phyloP scores from a whole-genome alignment of 805 yeast species.

The Candida maris region DNA sequence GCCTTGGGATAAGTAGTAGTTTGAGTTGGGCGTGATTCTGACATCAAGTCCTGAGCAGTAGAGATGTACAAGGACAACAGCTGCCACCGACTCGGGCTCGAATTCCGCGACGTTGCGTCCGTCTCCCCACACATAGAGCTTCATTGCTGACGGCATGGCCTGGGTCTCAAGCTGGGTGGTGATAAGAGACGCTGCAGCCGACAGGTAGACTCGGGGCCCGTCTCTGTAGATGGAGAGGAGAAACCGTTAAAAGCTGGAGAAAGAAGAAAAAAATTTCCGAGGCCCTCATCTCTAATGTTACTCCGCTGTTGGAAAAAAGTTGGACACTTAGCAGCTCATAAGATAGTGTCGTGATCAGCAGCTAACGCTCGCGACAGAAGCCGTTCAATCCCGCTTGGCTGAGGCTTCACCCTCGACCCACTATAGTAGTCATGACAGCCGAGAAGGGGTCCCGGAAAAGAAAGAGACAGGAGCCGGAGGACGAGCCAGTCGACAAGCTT shows the following conservation, averaged over 20 bases:
- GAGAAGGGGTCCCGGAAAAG: constrained; percentile 9
- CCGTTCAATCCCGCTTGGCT: too few relatives aligned
- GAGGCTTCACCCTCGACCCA: too few relatives aligned
- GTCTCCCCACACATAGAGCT: constrained; percentile 45
- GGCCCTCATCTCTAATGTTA: not conserved
- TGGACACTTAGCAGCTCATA: too few relatives aligned
- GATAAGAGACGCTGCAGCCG: too few relatives aligned
- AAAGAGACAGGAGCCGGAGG: constrained; percentile 7
- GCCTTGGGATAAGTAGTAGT: constrained; percentile 49
- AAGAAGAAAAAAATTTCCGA: not conserved
- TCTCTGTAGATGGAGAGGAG: too few relatives aligned
- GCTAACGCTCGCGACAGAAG: too few relatives aligned
- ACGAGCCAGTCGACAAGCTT: constrained; percentile 48
- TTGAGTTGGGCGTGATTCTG: constrained; percentile 51
- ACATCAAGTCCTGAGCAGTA: constrained; percentile 24
- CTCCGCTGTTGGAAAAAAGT: too few relatives aligned
- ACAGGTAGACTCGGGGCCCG: too few relatives aligned
- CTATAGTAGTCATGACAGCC: constrained; percentile 5
- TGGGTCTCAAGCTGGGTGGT: too few relatives aligned
- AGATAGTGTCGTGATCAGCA: too few relatives aligned
- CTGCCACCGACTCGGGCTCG: constrained; percentile 51
- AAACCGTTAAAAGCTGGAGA: too few relatives aligned
- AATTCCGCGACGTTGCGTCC: constrained; percentile 37
- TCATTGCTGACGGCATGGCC: too few relatives aligned
- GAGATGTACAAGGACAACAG: constrained; percentile 38